phyloP scores from a whole-genome alignment of 1,284 basidiomycete species.

The Irpex rosettiformis region DNA sequence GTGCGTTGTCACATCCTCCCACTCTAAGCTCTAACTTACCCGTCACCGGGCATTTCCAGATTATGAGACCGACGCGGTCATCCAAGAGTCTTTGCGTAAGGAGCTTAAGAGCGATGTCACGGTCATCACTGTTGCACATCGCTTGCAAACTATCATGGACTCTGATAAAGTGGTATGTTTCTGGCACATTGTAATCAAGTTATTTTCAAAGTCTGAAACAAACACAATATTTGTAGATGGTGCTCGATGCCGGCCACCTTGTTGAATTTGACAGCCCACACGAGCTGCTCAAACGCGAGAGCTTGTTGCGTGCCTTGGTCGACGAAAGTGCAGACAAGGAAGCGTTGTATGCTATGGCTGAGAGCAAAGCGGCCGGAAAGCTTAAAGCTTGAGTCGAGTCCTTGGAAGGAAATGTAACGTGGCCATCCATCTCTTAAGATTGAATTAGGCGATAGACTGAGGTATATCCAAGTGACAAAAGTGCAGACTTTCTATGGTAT shows the following conservation, averaged over 20 bases:
- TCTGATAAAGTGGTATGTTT: constrained; percentile 38
- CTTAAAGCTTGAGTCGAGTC: neutral
- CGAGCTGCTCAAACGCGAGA: constrained; percentile 33
- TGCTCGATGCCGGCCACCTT: constrained; percentile 32
- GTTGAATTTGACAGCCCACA: constrained; percentile 36
- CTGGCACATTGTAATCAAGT: neutral
- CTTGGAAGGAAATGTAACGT: no score
- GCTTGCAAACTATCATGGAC: constrained; percentile 70
- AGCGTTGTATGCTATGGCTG: constrained; percentile 28
- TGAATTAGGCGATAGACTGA: no score
- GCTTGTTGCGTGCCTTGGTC: constrained; percentile 33
- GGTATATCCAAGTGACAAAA: no score
- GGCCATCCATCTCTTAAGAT: no score
- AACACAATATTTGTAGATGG: constrained; percentile 25
- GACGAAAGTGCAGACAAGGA: constrained; percentile 36
- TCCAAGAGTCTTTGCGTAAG: constrained; percentile 53
- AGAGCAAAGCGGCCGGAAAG: constrained; percentile 3
- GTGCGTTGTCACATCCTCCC: constrained; percentile 14
- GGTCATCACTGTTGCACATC: constrained; percentile 64
- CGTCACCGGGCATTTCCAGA: constrained; percentile 30
- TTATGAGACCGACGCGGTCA: constrained; percentile 55
- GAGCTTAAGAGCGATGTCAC: constrained; percentile 54
- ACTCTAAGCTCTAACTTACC: neutral
- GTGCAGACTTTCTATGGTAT: no score
- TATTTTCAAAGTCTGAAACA: no score